Conservation (phyloP, 139 green algal genomes). For the Chlorella sorokiniana region DNA sequence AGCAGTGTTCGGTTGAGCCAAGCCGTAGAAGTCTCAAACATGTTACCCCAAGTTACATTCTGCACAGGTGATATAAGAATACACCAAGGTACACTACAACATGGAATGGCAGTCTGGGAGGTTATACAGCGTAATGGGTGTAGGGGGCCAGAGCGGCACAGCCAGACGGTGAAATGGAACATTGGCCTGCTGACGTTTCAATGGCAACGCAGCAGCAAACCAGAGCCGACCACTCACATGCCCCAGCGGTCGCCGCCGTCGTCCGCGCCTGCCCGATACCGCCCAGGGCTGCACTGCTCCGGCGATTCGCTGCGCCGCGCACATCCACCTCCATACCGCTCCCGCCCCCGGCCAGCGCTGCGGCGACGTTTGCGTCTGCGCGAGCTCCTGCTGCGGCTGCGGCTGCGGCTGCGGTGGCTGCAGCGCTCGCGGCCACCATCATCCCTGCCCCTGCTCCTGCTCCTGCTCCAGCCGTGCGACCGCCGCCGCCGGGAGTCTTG, state of each 20-base stretch:
- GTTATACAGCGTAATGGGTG: too few species aligned
- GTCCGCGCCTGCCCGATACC: neutral
- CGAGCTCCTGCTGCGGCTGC: constrained; percentile 9
- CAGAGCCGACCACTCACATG: too few species aligned
- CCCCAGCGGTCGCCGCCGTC: constrained; percentile 16
- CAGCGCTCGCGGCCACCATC: neutral
- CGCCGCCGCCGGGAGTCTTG: neutral
- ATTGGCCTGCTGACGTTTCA: neutral
- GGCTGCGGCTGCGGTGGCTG: constrained; percentile 2
- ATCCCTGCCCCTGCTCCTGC: neutral
- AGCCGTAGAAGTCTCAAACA: too few species aligned
- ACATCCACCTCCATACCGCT: too few species aligned
- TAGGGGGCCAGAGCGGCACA: neutral
- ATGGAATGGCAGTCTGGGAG: too few species aligned
- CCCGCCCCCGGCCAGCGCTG: neutral
- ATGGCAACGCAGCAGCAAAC: too few species aligned
- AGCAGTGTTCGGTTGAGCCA: too few species aligned
- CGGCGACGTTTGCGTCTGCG: neutral
- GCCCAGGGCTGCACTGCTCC: neutral
- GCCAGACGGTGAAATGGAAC: neutral
- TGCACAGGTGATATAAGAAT: too few species aligned
- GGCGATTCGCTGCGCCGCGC: neutral
- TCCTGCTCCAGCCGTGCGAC: neutral
- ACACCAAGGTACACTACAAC: neutral
- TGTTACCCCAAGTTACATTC: too few species aligned